Conservation (phyloP, 2,329 filamentous ascomycete genomes). For the Magnaporthiopsis poae region DNA sequence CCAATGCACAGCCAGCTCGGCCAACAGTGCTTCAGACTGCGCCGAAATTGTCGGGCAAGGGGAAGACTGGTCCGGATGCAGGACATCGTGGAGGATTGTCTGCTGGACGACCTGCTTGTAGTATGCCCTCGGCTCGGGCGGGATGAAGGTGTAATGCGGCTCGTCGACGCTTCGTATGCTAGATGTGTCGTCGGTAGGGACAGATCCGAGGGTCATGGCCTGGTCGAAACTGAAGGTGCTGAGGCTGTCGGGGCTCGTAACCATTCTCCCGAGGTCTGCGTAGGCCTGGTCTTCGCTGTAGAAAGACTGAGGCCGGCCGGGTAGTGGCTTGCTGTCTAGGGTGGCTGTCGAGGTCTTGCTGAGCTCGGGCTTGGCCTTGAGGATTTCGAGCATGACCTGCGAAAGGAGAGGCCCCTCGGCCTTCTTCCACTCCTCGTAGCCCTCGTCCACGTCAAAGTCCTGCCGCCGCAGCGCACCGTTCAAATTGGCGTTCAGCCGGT, state of each 20-base stretch:
- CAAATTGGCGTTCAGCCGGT: conserved; percentile 72
- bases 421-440: conserved; percentile 83
- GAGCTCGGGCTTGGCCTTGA: conserved; percentile 76
- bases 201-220: conserved; percentile 54
- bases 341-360: conserved; percentile 61
- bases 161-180: conserved; percentile 49
- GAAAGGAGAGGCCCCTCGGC: conserved; percentile 79
- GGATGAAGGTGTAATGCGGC: conserved; percentile 77
- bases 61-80: conserved; percentile 33
- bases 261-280: conserved; percentile 41
- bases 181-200: conserved; percentile 50
- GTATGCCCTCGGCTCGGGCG: conserved; percentile 68
- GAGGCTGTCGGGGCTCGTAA: conserved; percentile 35
- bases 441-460: conserved; percentile 84
- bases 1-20: conserved; percentile 80
- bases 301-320: conserved; percentile 39
- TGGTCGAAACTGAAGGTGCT: conserved; percentile 47
- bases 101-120: conserved; percentile 76
- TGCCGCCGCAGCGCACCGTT: conserved; percentile 66
- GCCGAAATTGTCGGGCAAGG: conserved; percentile 51
- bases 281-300: conserved; percentile 41
- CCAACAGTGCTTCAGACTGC: conserved; percentile 70
- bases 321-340: conserved; percentile 46
- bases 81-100: conserved; percentile 53
- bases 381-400: conserved; percentile 84